Evolutionary conservation across 768 basidiomycete species (phyloP), one percentile per base, ranked within the genome.

Genomic region (Termitomyces bulborhizus): DNA sequence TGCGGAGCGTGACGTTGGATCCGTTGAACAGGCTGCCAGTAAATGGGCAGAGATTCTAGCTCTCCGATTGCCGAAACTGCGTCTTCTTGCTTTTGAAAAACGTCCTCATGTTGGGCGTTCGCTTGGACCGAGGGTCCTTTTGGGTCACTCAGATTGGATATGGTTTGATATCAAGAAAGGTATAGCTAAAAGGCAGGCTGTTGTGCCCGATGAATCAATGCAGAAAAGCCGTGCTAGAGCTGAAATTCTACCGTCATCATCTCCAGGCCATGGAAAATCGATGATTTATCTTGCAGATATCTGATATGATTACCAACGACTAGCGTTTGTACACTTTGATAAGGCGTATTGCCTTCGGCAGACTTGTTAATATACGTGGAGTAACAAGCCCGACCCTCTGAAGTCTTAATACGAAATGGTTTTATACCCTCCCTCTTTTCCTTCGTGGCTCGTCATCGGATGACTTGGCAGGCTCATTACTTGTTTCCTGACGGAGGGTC

Each of bases 401-500:
- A 24, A 5, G 16, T 13, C 46, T 48, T 26, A 24, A 24, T 26
- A n/a, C 6, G 16, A 6, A 12, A 39, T 3, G 16, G 48, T 11
- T 41, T 64, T 42, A 69, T 36, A 61, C 61, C 41, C 66, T 65
- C 36, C 65, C 66, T 60, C 69, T 68, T 60, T 69, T 73, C 53
- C 69, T 64, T 52, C 66, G 66, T 49, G 60, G 65, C 44, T 66
- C 67, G 26, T 39, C 57, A 26, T 63, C 63, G 15, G 32, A 50
- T 26, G 41, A 61, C 24, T 56, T 55, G 9, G 46, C 59, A 18
- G 61, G 60, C 31, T 57, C 57, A 32, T 63, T 62, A 34, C 59
- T 57, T 60, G 71, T 66, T 11, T 65, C 68, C 45, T 73, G 70
- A n/a, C 68, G 65, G 3, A 87, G 70, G 13, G 85, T 69, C 44